Evolutionary conservation across 305 asterid genomes (phyloP).

Genomic region (Ilex paraguariensis): DNA sequence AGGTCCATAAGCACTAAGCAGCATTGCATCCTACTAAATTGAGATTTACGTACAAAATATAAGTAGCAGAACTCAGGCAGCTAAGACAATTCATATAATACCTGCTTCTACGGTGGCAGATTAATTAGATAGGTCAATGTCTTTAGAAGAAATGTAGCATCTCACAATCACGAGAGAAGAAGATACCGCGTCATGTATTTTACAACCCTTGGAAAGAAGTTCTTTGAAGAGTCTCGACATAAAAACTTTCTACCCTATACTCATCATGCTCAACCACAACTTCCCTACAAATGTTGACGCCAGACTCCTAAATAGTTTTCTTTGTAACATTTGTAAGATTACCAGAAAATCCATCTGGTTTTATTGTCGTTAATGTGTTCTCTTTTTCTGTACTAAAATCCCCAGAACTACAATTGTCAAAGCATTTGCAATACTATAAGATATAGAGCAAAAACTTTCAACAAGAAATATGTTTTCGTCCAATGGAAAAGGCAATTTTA

Average conservation of each 20-base stretch:
- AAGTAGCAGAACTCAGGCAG: too few species aligned
- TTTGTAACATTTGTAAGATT: slow-evolving; percentile 42
- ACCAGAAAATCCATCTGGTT: slow-evolving; percentile 81
- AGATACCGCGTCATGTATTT: slow-evolving; percentile 70
- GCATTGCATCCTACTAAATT: too few species aligned
- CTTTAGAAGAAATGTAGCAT: too few species aligned
- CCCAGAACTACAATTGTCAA: slow-evolving; percentile 36
- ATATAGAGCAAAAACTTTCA: not conserved
- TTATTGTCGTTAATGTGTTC: slow-evolving; percentile 72
- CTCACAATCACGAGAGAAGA: not conserved
- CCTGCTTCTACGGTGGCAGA: too few species aligned
- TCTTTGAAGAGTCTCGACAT: slow-evolving; percentile 62
- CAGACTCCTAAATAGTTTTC: slow-evolving; percentile 51
- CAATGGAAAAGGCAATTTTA: too few species aligned
- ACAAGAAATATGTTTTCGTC: too few species aligned
- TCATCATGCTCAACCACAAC: slow-evolving; percentile 44
- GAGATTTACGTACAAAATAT: too few species aligned
- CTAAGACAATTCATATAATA: too few species aligned
- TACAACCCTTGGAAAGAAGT: slow-evolving; percentile 65
- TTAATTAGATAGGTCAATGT: too few species aligned
- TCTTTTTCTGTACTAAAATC: slow-evolving; percentile 29
- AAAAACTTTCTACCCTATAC: slow-evolving; percentile 46
- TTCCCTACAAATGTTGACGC: slow-evolving; percentile 55
- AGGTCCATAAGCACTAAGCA: too few species aligned
- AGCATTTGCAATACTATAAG: not conserved